Base-by-base conservation (phyloP, 1,284 basidiomycete species). In the Malassezia sympodialis region DNA sequence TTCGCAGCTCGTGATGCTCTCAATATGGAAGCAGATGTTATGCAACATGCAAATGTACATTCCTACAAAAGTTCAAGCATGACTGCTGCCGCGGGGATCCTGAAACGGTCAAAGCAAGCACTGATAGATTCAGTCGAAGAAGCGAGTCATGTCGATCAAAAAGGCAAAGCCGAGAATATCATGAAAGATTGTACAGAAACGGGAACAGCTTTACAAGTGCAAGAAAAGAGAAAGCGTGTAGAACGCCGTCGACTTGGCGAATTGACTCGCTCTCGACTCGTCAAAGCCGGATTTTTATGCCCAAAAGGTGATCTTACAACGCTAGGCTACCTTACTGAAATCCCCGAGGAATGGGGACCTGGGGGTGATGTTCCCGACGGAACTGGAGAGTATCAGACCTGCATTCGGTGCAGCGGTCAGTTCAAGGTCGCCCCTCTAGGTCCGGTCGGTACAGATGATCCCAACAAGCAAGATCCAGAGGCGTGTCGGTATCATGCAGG, bases 401-500 rank as follows among this genome's bases (percentile, higher is more conserved):
- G 70, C 49, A 58, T 62, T 21, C 61, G 70, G 3, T 73, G 70
- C 56, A 60, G 57, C 31, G 61, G 53, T 14, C 44, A 53, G 12
- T 73, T 67, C 41, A 58, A 50, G 2, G 69, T 73, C 0, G 62
- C 61, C 10, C 62, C 63, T 21, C 49, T 61, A 42, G 58, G 60
- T 41, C 56, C 56, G 7, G 41, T 1, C 55, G 58, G 35, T 12
- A 56, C 55, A 17, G 50, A 56, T 7, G 14, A 32, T 19, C 28
- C 31, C 12, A 14, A 21, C 8, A 35, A 49, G 53, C 64, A 62
- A 30, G 56, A 59, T 19, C 28, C 52, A 10, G 61, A 65, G 27
- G 69, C 61, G 17, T 72, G 69, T 44, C 39, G 56, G 34, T 72
- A 63, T 40, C 69, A 72, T 32, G 54, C 49, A 3, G 47, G 47